phyloP scores from a whole-genome alignment of 116 monocot species.

The Papilionanthe hybrid region DNA sequence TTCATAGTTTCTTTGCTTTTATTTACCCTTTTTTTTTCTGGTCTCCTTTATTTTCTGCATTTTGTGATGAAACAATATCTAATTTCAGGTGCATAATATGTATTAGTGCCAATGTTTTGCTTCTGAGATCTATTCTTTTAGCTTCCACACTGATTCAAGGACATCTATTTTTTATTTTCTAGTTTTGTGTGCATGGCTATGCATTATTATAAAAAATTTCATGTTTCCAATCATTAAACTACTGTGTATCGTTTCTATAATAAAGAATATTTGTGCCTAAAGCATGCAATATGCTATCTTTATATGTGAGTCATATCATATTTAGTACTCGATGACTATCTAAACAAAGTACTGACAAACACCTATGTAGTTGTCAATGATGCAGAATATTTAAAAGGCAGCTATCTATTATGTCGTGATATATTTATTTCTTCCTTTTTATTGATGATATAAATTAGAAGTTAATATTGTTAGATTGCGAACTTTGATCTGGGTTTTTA shows the following conservation, averaged over 20 bases:
- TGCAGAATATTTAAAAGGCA: not conserved
- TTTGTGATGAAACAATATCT: not conserved
- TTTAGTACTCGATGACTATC: not conserved
- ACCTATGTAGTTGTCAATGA: not conserved
- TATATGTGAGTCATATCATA: not conserved
- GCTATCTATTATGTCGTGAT: not conserved
- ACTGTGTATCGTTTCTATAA: not conserved
- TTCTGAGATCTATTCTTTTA: not conserved
- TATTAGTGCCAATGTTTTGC: not conserved
- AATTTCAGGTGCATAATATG: not conserved
- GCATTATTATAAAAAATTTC: not conserved
- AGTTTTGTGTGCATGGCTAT: not conserved
- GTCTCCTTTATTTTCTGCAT: constrained; percentile 2
- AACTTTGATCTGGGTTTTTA: not conserved
- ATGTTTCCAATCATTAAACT: not conserved
- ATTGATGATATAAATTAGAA: not conserved
- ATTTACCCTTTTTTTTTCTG: not conserved
- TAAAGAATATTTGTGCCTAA: not conserved
- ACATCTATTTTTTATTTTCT: not conserved
- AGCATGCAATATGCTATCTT: not conserved
- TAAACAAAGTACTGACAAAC: not conserved
- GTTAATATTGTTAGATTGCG: not conserved
- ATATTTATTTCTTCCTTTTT: not conserved
- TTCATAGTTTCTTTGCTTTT: constrained; percentile 1
- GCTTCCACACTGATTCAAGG: not conserved